Evolutionary conservation across 805 yeast species (phyloP).

Genomic region (Teunomyces aglyptinius): DNA sequence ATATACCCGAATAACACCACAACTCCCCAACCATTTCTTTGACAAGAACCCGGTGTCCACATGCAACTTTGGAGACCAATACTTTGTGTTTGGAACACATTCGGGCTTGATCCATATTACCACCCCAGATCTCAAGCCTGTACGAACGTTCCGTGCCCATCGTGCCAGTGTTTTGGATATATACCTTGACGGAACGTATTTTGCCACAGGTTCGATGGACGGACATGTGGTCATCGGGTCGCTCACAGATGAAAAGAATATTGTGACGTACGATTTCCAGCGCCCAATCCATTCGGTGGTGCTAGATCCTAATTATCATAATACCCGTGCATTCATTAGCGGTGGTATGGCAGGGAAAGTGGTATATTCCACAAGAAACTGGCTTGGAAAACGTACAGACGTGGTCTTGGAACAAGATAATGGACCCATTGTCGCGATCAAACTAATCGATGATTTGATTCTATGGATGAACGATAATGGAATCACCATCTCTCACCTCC

Average conservation of each 20-base stretch:
- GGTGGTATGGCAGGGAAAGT: slow-evolving; percentile 92
- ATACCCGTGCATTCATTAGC: slow-evolving; percentile 65
- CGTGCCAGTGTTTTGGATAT: slow-evolving; percentile 78
- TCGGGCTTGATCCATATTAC: slow-evolving; percentile 77
- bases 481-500: slow-evolving; percentile 61
- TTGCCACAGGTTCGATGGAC: slow-evolving; percentile 91
- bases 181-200: slow-evolving; percentile 66
- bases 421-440: slow-evolving; percentile 72
- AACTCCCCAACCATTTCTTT: slow-evolving; percentile 70
- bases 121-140: slow-evolving; percentile 52
- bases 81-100: slow-evolving; percentile 84
- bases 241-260: slow-evolving; percentile 57
- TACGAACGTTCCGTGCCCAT: slow-evolving; percentile 80
- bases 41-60: slow-evolving; percentile 76
- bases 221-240: slow-evolving; percentile 88
- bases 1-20: slow-evolving; percentile 58
- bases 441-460: slow-evolving; percentile 60
- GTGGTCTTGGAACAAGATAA: slow-evolving; percentile 54
- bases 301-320: slow-evolving; percentile 64
- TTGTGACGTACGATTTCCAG: slow-evolving; percentile 74
- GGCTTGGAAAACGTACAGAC: slow-evolving; percentile 85
- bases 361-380: slow-evolving; percentile 67
- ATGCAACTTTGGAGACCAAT: slow-evolving; percentile 54
- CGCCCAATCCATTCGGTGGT: slow-evolving; percentile 89
- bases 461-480: slow-evolving; percentile 88